Evolutionary conservation across 1,284 basidiomycete genomes (phyloP).

Genomic region (Rhodotorula sp.): DNA sequence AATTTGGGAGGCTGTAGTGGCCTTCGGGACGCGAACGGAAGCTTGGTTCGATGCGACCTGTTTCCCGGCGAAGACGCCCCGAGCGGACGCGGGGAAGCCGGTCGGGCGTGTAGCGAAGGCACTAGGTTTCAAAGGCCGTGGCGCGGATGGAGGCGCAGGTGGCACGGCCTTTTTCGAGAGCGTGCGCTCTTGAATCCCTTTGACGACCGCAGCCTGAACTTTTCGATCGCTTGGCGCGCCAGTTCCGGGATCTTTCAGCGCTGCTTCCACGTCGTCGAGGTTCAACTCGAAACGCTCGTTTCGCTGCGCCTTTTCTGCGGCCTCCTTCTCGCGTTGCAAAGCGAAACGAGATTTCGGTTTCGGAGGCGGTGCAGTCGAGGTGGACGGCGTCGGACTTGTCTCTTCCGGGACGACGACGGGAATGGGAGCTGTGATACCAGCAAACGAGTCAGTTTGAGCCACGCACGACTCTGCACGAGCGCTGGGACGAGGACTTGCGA

Average conservation of each 20-base stretch:
- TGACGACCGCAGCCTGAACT: slow-evolving; percentile 20
- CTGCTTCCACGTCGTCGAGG: slow-evolving; percentile 13
- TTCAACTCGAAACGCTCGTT: slow-evolving; percentile 37
- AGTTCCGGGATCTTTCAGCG: background rate
- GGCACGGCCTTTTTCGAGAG: background rate
- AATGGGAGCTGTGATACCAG: slow-evolving; percentile 5
- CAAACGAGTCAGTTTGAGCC: too few species aligned
- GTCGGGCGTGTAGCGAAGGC: slow-evolving; percentile 1
- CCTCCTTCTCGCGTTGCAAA: slow-evolving; percentile 31
- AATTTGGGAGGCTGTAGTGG: background rate
- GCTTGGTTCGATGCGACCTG: background rate
- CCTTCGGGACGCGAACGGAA: background rate
- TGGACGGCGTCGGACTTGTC: background rate
- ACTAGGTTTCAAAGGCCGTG: slow-evolving; percentile 11
- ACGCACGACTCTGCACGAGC: background rate
- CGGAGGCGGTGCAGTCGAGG: background rate
- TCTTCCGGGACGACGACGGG: slow-evolving; percentile 3
- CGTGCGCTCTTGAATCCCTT: slow-evolving; percentile 34
- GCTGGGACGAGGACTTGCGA: slow-evolving; percentile 8
- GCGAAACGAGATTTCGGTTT: slow-evolving; percentile 40
- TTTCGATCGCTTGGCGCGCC: background rate
- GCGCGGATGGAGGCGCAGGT: slow-evolving; percentile 23
- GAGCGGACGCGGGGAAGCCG: slow-evolving; percentile 25
- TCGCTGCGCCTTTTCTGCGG: slow-evolving; percentile 8
- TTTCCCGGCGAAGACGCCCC: slow-evolving; percentile 19